phyloP scores from a whole-genome alignment of 1,284 basidiomycete genomes.

The Coniferiporia weirii region DNA sequence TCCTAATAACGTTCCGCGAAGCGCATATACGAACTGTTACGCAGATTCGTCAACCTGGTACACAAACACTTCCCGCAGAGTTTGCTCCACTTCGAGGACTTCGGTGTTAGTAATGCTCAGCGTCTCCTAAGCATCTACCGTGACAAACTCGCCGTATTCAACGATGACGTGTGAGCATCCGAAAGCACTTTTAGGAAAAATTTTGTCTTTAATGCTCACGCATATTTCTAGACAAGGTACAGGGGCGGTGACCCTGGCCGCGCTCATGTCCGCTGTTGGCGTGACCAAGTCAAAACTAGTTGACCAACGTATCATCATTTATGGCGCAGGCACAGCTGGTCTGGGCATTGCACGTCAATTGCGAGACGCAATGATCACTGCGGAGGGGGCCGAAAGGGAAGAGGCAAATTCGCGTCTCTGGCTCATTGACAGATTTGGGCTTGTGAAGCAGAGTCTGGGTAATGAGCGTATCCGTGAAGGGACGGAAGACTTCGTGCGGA shows the following conservation, averaged over 20 bases:
- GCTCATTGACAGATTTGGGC: constrained; percentile 57
- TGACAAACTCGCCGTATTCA: constrained; percentile 66
- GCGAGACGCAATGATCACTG: constrained; percentile 64
- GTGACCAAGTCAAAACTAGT: constrained; percentile 64
- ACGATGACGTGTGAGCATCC: constrained; percentile 64
- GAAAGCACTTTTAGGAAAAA: background rate
- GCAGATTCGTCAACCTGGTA: constrained; percentile 41
- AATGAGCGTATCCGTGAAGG: constrained; percentile 45
- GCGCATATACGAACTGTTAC: constrained; percentile 2
- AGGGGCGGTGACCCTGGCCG: constrained; percentile 78
- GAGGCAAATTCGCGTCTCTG: constrained; percentile 66
- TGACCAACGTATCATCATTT: constrained; percentile 75
- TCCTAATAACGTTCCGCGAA: constrained; percentile 26
- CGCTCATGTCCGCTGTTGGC: constrained; percentile 69
- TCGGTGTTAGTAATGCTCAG: constrained; percentile 71
- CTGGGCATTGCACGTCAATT: constrained; percentile 72
- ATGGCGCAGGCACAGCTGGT: constrained; percentile 80
- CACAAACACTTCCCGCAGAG: constrained; percentile 40
- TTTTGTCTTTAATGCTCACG: background rate
- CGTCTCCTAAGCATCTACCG: constrained; percentile 66
- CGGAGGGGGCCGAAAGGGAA: constrained; percentile 49
- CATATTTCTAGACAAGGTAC: constrained; percentile 64
- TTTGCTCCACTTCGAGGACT: constrained; percentile 76
- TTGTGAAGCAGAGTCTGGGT: constrained; percentile 48
- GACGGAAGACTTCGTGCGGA: constrained; percentile 52